Percentiles rank a stretch among this genome's conserved stretches.
phyloP scores from a whole-genome alignment of 2,329 filamentous ascomycete species.

The Ceratocystis destructans region DNA sequence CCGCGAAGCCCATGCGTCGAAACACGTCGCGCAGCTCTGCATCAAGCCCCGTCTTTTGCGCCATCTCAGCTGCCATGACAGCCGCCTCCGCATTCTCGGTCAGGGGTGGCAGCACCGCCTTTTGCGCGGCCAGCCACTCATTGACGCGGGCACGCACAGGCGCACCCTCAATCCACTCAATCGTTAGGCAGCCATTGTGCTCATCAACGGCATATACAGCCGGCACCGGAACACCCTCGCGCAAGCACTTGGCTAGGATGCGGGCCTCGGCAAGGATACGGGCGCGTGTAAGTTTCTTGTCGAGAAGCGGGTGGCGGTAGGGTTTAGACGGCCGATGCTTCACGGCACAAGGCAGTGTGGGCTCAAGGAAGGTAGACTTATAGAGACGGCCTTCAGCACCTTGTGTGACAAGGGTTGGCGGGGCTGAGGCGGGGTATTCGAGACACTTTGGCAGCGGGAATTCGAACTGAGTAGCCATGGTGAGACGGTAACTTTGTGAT shows the following conservation, averaged over 20 bases:
- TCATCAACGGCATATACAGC: conserved; percentile 59
- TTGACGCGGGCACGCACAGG: conserved; percentile 60
- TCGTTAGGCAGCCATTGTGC: conserved; percentile 56
- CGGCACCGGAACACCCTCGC: conserved; percentile 70
- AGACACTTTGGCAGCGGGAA: conserved; percentile 52
- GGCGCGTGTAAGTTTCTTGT: conserved; percentile 72
- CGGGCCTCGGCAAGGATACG: conserved; percentile 81
- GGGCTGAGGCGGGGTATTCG: conserved; percentile 42
- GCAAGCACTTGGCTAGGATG: conserved; percentile 63
- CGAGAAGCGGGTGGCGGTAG: conserved; percentile 82
- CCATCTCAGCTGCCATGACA: conserved; percentile 21
- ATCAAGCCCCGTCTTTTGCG: conserved; percentile 31
- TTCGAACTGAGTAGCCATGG: conserved; percentile 10
- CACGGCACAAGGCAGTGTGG: conserved; percentile 57
- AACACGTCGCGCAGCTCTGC: conserved; percentile 47
- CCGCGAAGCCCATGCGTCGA: conserved; percentile 52
- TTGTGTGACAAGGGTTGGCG: conserved; percentile 66
- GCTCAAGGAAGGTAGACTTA: conserved; percentile 63
- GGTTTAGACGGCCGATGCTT: conserved; percentile 86
- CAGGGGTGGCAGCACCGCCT: conserved; percentile 24
- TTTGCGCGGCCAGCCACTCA: conserved; percentile 45
- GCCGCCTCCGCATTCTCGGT: conserved; percentile 13
- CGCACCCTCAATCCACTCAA: conserved; percentile 70
- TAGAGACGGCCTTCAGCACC: conserved; percentile 94
- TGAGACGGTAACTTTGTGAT: background rate